Evolutionary conservation across 176 grass and related monocot genomes (phyloP).

Genomic region (Musa beccarii): DNA sequence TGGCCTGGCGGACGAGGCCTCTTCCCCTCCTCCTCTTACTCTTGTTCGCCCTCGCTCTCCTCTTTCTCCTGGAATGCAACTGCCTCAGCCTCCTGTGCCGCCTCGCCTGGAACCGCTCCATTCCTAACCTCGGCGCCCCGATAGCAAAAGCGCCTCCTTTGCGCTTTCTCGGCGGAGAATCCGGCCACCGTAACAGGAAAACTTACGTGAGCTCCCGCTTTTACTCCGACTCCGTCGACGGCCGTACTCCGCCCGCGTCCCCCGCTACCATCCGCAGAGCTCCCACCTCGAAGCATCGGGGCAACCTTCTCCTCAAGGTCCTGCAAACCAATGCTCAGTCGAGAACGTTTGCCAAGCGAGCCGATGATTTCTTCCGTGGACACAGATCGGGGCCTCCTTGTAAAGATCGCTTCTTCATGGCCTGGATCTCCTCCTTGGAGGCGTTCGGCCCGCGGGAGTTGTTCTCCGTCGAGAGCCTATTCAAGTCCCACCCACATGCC

Average conservation of each 20-base stretch:
- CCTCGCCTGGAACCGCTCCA: no score
- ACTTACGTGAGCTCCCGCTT: background rate
- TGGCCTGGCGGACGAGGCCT: background rate
- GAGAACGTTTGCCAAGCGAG: slow-evolving; percentile 34
- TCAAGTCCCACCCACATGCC: slow-evolving; percentile 57
- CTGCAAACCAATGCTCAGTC: slow-evolving; percentile 27
- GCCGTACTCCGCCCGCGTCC: background rate
- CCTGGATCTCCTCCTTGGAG: slow-evolving; percentile 57
- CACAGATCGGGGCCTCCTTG: slow-evolving; percentile 18
- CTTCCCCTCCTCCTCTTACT: background rate
- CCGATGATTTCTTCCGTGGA: slow-evolving; percentile 33
- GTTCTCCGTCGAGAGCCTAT: slow-evolving; percentile 68
- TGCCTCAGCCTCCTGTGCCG: background rate
- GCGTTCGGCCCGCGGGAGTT: slow-evolving; percentile 60
- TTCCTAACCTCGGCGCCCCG: background rate
- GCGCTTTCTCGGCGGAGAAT: background rate
- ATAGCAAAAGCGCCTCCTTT: background rate
- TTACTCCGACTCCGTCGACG: background rate
- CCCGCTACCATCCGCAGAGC: background rate
- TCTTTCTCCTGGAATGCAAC: background rate
- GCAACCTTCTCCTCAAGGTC: slow-evolving; percentile 29
- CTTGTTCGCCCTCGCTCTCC: background rate
- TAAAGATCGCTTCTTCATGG: slow-evolving; percentile 60
- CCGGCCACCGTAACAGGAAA: background rate
- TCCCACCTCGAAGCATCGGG: slow-evolving; percentile 19